These are phyloP conservation scores for Choiromyces venosus DNA, from an alignment of 495 filamentous ascomycete species.

Conservation along the genomic window DNA sequence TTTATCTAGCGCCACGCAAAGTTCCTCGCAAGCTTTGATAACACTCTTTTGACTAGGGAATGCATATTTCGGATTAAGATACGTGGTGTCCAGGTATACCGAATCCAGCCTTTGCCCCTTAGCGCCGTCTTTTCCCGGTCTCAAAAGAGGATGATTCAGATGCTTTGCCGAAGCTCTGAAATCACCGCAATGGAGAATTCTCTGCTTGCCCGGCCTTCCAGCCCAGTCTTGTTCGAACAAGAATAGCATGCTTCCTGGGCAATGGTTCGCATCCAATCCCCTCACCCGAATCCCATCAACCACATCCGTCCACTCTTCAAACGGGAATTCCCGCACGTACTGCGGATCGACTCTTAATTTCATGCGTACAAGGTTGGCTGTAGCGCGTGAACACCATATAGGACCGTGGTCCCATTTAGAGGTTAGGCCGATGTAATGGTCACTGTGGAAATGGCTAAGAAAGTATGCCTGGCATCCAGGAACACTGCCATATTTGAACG, in stretches of 20 bases:
- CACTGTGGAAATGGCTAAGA: slow-evolving; percentile 94
- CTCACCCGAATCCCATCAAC: slow-evolving; percentile 79
- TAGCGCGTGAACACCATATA: slow-evolving; percentile 92
- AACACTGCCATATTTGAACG: slow-evolving; percentile 90
- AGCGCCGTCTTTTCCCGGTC: slow-evolving; percentile 57
- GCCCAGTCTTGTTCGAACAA: slow-evolving; percentile 76
- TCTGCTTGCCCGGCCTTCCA: slow-evolving; percentile 57
- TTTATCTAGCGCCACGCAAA: slow-evolving; percentile 67
- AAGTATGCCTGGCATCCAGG: slow-evolving; percentile 93
- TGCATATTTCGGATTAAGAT: slow-evolving; percentile 89
- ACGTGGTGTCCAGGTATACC: slow-evolving; percentile 96
- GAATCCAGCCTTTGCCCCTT: slow-evolving; percentile 83
- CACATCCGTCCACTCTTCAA: slow-evolving; percentile 63
- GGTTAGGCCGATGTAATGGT: slow-evolving; percentile 90
- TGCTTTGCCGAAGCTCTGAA: slow-evolving; percentile 89
- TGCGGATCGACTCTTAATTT: slow-evolving; percentile 81
- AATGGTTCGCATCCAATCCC: slow-evolving; percentile 96
- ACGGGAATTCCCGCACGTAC: slow-evolving; percentile 78
- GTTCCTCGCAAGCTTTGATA: slow-evolving; percentile 77
- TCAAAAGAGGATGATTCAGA: slow-evolving; percentile 71
- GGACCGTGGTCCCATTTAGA: slow-evolving; percentile 86
- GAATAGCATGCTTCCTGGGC: slow-evolving; percentile 88
- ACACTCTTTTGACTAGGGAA: slow-evolving; percentile 87
- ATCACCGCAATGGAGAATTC: slow-evolving; percentile 91
- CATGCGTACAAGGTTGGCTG: slow-evolving; percentile 78